Conservation (phyloP, 768 basidiomycete species). For the Leccinum pellstonianum region DNA sequence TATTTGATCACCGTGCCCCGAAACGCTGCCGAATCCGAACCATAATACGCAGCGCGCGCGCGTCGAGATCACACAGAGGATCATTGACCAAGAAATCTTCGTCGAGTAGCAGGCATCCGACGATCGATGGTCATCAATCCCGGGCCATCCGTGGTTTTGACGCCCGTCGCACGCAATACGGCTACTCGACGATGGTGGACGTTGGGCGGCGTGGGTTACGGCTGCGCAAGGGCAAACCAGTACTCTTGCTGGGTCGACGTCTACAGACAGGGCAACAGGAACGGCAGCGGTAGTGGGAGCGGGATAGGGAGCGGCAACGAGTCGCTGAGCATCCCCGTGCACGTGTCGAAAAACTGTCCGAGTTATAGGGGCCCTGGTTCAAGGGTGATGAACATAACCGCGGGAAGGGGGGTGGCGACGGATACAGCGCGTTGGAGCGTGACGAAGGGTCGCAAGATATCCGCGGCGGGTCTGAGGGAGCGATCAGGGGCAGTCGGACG, state of each 20-base stretch:
- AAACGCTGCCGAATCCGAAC: too few species aligned
- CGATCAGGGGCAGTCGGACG: too few species aligned
- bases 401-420: background rate
- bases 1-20: too few species aligned
- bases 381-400: background rate
- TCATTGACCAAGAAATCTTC: too few species aligned
- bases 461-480: conserved; percentile 3
- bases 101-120: conserved; percentile 11
- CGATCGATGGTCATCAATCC: conserved; percentile 4
- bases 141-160: background rate
- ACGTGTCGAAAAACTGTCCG: too few species aligned
- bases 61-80: too few species aligned
- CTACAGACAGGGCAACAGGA: background rate
- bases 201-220: background rate
- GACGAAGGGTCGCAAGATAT: conserved; percentile 10
- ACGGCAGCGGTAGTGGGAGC: too few species aligned
- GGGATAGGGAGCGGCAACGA: too few species aligned
- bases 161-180: background rate
- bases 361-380: conserved; percentile 8
- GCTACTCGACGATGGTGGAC: background rate
- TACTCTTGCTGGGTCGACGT: background rate
- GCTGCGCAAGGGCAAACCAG: conserved; percentile 21
- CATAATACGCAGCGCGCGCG: too few species aligned
- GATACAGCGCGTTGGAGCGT: background rate
- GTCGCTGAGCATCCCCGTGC: too few species aligned